Evolutionary conservation across 2,329 filamentous ascomycete genomes (phyloP), one percentile per base, ranked within the genome.

Genomic region (Emergomyces africanus): DNA sequence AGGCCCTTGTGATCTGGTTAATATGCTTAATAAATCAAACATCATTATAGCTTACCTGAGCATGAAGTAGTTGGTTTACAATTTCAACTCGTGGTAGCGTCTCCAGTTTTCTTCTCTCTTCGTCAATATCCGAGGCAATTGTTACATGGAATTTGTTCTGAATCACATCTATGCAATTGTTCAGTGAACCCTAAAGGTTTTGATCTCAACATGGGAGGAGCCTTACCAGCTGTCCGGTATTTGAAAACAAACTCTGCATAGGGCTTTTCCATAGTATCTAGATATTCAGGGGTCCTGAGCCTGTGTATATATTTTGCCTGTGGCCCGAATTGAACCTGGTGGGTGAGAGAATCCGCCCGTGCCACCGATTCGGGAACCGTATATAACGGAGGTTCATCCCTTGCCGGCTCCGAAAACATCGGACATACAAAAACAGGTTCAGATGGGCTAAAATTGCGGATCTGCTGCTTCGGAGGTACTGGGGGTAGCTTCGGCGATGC

Each of bases 181-280:
- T 46, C 35, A 54, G n/a, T 4, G 20, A n/a, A 8, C 28, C 33
- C 9, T 9, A 50, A 30, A 35, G 15, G 50, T 15, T 5, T 28
- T 12, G 23, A 41, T 55, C 44, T 44, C 33, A 37, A 14, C 23
- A 6, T 37, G 10, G 20, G 25, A 30, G 20, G 25, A 30, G 28
- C 58, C 54, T 60, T 46, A 63, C 64, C 63, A 62, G 61, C 57
- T 9, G 53, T 33, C 30, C 69, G 65, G 61, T 71, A 71, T 46
- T 68, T 69, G 63, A 71, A 71, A 37, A 69, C 61, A 59, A 71
- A 71, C 58, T 65, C 64, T 15, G 69, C 69, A 58, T 70, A 71
- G 8, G 69, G 69, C 39, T 69, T 63, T 20, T 69, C 64, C 53
- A 70, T 60, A 12, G 42, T 64, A 62, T 71, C 69, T 35, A 69